phyloP scores from a whole-genome alignment of 805 yeast species.

The Starmerella gropengiesseri region DNA sequence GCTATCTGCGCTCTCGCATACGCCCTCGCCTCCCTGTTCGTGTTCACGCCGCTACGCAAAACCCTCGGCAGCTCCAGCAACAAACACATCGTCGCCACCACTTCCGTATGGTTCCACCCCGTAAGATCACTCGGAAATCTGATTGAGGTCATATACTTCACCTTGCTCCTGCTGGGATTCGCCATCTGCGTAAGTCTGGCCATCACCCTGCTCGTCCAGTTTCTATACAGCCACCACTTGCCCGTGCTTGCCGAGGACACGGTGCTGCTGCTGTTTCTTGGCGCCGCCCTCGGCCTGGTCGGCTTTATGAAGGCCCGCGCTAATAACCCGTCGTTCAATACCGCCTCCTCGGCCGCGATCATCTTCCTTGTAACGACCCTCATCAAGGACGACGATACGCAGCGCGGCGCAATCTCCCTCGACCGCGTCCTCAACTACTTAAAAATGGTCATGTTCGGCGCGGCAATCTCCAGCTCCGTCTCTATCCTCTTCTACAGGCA shows the following conservation, averaged over 20 bases:
- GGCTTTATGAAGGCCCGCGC: constrained; percentile 62
- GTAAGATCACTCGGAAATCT: constrained; percentile 69
- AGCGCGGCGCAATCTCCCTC: constrained; percentile 47
- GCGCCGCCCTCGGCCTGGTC: constrained; percentile 51
- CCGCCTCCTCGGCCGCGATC: constrained; percentile 70
- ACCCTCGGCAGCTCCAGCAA: constrained; percentile 56
- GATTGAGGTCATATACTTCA: constrained; percentile 62
- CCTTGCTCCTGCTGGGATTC: constrained; percentile 48
- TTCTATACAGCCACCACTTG: constrained; percentile 30
- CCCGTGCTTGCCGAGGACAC: constrained; percentile 42
- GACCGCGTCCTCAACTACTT: constrained; percentile 44
- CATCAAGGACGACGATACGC: constrained; percentile 60
- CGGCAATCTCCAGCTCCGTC: constrained; percentile 43
- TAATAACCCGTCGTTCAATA: constrained; percentile 58
- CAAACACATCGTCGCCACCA: constrained; percentile 73
- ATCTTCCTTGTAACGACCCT: constrained; percentile 60
- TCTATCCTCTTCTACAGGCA: constrained; percentile 57
- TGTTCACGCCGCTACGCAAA: constrained; percentile 39
- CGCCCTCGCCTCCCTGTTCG: constrained; percentile 60
- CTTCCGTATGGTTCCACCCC: constrained; percentile 77
- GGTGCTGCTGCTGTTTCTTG: constrained; percentile 41
- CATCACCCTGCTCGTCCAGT: constrained; percentile 32
- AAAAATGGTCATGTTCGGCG: constrained; percentile 50
- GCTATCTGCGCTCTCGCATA: constrained; percentile 60
- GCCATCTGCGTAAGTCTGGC: constrained; percentile 35